These are phyloP conservation scores for Phytophthora citrophthora DNA, from an alignment of 352 stramenopile genomes.

Conservation along the genomic window DNA sequence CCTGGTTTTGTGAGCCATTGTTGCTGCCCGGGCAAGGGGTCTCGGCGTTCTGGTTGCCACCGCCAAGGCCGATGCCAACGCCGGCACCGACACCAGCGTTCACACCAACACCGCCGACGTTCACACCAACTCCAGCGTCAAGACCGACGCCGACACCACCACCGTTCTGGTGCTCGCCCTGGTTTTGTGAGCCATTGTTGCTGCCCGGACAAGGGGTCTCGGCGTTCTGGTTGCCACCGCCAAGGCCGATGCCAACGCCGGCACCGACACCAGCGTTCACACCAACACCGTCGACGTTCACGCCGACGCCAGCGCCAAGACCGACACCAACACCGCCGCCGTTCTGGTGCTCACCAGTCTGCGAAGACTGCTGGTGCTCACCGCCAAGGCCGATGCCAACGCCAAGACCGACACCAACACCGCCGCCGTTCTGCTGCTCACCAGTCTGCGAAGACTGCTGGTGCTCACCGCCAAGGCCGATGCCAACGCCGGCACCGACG, in stretches of 20 bases:
- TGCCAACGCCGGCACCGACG: not conserved
- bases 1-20: not conserved
- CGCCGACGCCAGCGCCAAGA: not conserved
- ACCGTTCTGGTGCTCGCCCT: no score
- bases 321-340: slow-evolving; percentile 5
- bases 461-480: slow-evolving; percentile 1
- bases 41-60: not conserved
- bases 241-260: not conserved
- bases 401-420: slow-evolving; percentile 3
- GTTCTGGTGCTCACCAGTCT: not conserved
- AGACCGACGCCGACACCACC: no score
- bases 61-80: no score
- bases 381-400: slow-evolving; percentile 1
- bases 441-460: not conserved
- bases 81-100: no score
- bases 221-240: no score
- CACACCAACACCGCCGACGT: no score
- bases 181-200: no score
- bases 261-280: not conserved
- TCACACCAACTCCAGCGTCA: no score
- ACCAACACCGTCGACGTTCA: not conserved
- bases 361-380: slow-evolving; percentile 1
- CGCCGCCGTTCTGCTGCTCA: slow-evolving; percentile 7
- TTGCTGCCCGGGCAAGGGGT: slow-evolving; percentile 4
- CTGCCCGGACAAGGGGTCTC: no score